These are phyloP conservation scores for Solanum arcanum DNA, from an alignment of 257 asterid species.

Conservation along the genomic window DNA sequence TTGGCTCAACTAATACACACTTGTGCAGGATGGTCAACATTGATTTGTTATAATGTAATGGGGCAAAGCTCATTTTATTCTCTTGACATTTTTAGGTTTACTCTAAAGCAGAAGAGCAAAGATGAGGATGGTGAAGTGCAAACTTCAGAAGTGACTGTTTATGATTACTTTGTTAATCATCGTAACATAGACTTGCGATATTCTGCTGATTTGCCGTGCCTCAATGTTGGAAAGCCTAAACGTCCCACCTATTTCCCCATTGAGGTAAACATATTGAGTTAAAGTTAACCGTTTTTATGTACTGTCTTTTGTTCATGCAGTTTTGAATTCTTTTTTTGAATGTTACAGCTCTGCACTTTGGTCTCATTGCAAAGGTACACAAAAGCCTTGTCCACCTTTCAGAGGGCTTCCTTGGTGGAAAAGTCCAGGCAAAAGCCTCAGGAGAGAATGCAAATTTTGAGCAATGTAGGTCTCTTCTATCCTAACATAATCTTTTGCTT, in stretches of 20 bases:
- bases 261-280: conserved; percentile 39
- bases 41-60: not conserved
- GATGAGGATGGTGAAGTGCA: conserved; percentile 52
- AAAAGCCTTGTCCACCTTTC: conserved; percentile 60
- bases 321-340: not conserved
- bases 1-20: not conserved
- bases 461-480: conserved; percentile 31
- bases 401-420: conserved; percentile 74
- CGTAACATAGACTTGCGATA: conserved; percentile 62
- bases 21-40: not conserved
- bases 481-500: not conserved
- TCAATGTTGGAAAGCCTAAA: conserved; percentile 84
- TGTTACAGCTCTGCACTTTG: conserved; percentile 52
- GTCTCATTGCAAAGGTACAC: conserved; percentile 85
- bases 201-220: conserved; percentile 89
- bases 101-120: conserved; percentile 46
- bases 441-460: conserved; percentile 66
- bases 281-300: not conserved
- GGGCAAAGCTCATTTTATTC: not conserved
- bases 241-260: conserved; percentile 79
- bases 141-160: conserved; percentile 58
- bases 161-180: conserved; percentile 76
- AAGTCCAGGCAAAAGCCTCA: conserved; percentile 89
- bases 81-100: conserved; percentile 32
- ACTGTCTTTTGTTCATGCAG: not conserved